Evolutionary conservation across 306 rosid species (phyloP).

Genomic region (Citrullus colocynthis): DNA sequence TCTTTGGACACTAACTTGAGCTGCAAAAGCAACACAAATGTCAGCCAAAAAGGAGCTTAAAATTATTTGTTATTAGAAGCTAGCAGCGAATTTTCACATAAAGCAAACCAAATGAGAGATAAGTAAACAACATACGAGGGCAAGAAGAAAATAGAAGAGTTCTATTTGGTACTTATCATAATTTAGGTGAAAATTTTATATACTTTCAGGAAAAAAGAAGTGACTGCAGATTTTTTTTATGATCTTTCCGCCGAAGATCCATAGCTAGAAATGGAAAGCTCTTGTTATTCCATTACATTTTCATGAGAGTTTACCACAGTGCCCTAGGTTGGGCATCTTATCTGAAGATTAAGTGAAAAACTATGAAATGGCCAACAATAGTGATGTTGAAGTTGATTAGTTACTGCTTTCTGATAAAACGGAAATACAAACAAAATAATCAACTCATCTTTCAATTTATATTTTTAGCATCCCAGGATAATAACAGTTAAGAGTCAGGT

Average conservation of each 20-base stretch:
- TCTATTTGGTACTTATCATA: background rate
- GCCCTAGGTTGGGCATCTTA: background rate
- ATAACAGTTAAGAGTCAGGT: background rate
- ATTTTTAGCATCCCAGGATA: background rate
- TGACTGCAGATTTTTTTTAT: background rate
- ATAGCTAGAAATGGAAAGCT: background rate
- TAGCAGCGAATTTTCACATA: background rate
- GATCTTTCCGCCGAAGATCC: background rate
- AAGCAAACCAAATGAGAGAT: background rate
- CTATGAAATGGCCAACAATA: background rate
- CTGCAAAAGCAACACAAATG: conserved; percentile 34
- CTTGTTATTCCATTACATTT: background rate
- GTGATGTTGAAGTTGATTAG: background rate
- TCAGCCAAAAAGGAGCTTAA: conserved; percentile 4
- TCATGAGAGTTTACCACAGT: background rate
- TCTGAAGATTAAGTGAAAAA: background rate
- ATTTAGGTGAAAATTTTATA: background rate
- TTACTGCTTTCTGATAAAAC: background rate
- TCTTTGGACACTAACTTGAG: conserved; percentile 73
- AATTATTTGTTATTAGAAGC: background rate
- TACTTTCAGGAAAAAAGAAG: background rate
- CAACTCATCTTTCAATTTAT: background rate
- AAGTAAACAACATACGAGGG: background rate
- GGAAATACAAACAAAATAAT: background rate
- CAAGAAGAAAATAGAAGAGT: background rate